Base-by-base conservation (phyloP, 2,329 filamentous ascomycete species). In the Ceratocystis destructans region DNA sequence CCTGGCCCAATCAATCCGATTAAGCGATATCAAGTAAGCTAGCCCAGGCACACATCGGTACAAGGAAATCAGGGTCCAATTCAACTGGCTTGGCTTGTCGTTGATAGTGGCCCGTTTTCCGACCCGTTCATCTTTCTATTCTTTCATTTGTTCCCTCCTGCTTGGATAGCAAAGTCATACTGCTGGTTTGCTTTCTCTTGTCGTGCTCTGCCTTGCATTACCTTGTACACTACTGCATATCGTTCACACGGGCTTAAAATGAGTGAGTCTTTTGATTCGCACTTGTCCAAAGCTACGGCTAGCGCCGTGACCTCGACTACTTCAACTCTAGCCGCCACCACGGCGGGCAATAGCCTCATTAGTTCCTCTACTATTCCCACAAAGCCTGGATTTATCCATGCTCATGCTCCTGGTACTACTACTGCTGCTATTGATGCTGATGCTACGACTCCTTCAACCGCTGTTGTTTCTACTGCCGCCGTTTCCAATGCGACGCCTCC, bases 11-110 rank as follows among this genome's bases (percentile, higher is more conserved):
- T 57, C 53, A 37, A 33, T 57, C 53, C 37, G 33, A 57, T 37
- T 57, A 57, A 57, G 53, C 53, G 53, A 57, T 17, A 57, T 57
- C 53, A 57, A 37, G 53, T 33, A 25, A 59, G 33, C 28, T 28
- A 59, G 22, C 33, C 28, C 31, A 59, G 55, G 48, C 48, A 8
- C 55, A 33, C 10, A 59, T 33, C 55, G 17, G 15, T 37, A 59
- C 28, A 59, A 59, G 55, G 28, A 33, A 59, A 59, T n/a, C 55
- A 59, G 33, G 37, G 37, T 41, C 37, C 12, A 41, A 41, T 12
- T 41, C 10, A 15, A 41, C 37, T 41, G 10, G 37, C 37, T 37
- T 59, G 17, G 55, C 6, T 20, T 28, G 25, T 55, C 28, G 25
- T 59, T 31, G 12, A 6, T 37, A 12, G 55, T 37, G 33, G 55